These are phyloP conservation scores for Mycena indigotica DNA, from an alignment of 768 basidiomycete species.

Conservation along the genomic window DNA sequence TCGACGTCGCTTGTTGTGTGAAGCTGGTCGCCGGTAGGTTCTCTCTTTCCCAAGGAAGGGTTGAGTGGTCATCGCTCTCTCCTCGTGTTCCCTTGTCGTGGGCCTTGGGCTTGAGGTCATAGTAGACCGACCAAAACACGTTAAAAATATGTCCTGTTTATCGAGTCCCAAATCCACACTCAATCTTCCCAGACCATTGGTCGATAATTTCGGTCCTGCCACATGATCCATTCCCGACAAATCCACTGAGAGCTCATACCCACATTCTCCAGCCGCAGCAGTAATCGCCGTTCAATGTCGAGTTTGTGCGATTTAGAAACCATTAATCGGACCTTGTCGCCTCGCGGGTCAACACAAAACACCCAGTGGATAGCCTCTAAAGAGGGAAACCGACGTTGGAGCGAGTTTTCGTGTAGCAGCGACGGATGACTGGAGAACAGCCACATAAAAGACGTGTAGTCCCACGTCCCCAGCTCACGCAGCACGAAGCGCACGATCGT, in stretches of 20 bases:
- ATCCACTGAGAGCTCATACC: background rate
- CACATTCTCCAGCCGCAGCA: background rate
- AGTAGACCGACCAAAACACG: conserved; percentile 1
- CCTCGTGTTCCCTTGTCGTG: conserved; percentile 1
- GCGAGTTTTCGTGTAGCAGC: background rate
- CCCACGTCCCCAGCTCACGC: background rate
- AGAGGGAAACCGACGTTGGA: background rate
- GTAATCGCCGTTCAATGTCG: background rate
- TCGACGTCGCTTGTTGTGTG: no score
- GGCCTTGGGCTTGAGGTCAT: background rate
- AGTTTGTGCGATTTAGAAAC: background rate
- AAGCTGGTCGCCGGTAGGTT: background rate
- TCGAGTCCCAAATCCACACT: background rate
- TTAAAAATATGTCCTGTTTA: background rate
- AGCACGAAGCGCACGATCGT: background rate
- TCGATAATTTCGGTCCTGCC: background rate
- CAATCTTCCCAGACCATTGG: background rate
- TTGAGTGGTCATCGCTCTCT: background rate
- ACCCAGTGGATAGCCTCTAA: background rate
- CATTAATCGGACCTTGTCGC: background rate
- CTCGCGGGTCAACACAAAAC: background rate
- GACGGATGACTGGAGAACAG: background rate
- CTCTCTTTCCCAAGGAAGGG: background rate
- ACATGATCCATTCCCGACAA: background rate
- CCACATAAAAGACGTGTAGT: background rate